Percentiles rank a stretch among this genome's conserved stretches.
phyloP scores from a whole-genome alignment of 2,329 filamentous ascomycete species.

The Bipolaris sorokiniana region DNA sequence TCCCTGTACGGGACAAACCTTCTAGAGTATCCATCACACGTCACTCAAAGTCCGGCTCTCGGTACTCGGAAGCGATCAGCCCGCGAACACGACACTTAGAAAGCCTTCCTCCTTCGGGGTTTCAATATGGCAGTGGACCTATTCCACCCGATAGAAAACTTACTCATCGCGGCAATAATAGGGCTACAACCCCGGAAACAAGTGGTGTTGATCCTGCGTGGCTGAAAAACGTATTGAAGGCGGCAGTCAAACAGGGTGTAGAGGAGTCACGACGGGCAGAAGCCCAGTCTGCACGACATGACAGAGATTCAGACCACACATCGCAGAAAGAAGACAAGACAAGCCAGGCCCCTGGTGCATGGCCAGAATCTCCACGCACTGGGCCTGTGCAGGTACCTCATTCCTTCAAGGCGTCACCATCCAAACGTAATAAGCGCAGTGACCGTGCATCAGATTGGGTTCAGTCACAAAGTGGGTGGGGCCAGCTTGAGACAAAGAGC shows the following conservation, averaged over 20 bases:
- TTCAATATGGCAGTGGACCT: slow-evolving; percentile 40
- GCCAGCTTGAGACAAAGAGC: slow-evolving; percentile 4
- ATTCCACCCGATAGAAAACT: slow-evolving; percentile 21
- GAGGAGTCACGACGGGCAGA: slow-evolving; percentile 22
- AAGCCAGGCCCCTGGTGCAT: slow-evolving; percentile 33
- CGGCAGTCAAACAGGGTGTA: slow-evolving; percentile 32
- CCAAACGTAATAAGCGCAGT: not conserved
- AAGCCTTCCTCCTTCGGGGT: slow-evolving; percentile 15
- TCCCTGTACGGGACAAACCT: not conserved
- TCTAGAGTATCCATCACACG: not conserved
- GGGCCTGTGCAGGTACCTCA: not conserved
- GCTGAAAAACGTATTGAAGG: slow-evolving; percentile 26
- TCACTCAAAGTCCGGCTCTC: slow-evolving; percentile 6
- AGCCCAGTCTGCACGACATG: not conserved
- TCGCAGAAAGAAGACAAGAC: not conserved
- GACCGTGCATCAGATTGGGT: slow-evolving; percentile 9
- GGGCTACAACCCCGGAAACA: not conserved
- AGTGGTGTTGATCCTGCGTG: slow-evolving; percentile 19
- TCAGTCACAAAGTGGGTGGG: slow-evolving; percentile 8
- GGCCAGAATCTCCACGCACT: slow-evolving; percentile 28
- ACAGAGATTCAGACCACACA: not conserved
- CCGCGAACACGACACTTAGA: slow-evolving; percentile 11
- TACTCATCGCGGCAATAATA: not conserved
- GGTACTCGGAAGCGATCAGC: slow-evolving; percentile 18
- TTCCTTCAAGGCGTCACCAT: not conserved